phyloP scores from a whole-genome alignment of 2,329 filamentous ascomycete species.

The Colletotrichum destructivum region DNA sequence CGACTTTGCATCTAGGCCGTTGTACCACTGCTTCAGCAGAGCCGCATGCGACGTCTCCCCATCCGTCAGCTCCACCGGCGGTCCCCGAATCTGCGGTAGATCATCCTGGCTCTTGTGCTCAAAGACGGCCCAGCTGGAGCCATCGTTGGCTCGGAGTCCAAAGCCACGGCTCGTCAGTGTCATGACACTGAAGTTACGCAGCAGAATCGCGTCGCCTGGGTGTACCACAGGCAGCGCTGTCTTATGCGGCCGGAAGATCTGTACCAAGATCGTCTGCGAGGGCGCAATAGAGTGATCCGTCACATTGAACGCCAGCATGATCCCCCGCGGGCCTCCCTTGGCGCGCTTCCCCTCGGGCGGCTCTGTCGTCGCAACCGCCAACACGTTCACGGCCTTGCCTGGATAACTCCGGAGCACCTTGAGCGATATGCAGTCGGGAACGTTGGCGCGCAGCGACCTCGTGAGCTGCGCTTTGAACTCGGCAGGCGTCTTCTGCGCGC shows the following conservation, averaged over 20 bases:
- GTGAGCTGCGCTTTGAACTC: slow-evolving; percentile 62
- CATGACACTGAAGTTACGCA: slow-evolving; percentile 69
- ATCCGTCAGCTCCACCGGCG: slow-evolving; percentile 70
- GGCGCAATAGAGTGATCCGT: slow-evolving; percentile 71
- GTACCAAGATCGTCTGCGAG: slow-evolving; percentile 65
- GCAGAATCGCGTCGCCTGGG: slow-evolving; percentile 71
- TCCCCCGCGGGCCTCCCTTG: slow-evolving; percentile 72
- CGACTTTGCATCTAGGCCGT: slow-evolving; percentile 62
- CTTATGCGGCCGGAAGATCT: slow-evolving; percentile 72
- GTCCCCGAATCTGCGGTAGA: slow-evolving; percentile 70
- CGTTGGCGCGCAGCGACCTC: slow-evolving; percentile 61
- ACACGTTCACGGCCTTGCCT: slow-evolving; percentile 65
- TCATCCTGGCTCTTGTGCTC: slow-evolving; percentile 58
- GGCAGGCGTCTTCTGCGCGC: slow-evolving; percentile 7
- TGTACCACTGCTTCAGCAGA: slow-evolving; percentile 66
- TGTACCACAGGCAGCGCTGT: slow-evolving; percentile 69
- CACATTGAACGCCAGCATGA: slow-evolving; percentile 70
- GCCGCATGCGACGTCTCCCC: slow-evolving; percentile 65
- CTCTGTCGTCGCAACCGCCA: slow-evolving; percentile 68
- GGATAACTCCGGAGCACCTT: slow-evolving; percentile 66
- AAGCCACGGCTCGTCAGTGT: slow-evolving; percentile 69
- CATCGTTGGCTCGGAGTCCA: slow-evolving; percentile 68
- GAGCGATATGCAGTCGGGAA: slow-evolving; percentile 69
- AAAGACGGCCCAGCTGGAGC: slow-evolving; percentile 75
- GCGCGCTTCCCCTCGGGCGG: slow-evolving; percentile 68